A percentile compares a stretch with the other conserved stretches of the same genome.
These are phyloP conservation scores for Calonectria pauciramosa DNA, from an alignment of 2,329 filamentous ascomycete species.

Conservation along the genomic window DNA sequence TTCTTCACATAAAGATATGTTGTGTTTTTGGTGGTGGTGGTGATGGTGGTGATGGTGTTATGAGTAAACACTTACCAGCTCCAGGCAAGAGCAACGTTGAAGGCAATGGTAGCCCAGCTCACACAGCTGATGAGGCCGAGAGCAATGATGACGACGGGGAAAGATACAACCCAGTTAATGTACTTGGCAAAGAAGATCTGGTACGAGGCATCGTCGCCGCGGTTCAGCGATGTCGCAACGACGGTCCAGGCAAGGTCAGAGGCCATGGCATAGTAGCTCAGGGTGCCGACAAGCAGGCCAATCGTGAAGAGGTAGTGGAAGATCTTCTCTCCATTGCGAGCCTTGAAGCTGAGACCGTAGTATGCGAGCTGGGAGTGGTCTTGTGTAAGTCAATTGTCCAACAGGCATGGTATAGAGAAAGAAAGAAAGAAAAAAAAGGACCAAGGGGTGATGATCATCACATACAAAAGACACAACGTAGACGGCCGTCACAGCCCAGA, in stretches of 20 bases:
- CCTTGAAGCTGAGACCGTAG: slow-evolving; percentile 56
- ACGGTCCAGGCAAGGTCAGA: slow-evolving; percentile 63
- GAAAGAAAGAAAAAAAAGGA: too few relatives aligned
- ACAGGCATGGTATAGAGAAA: neutral
- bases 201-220: slow-evolving; percentile 47
- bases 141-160: slow-evolving; percentile 60
- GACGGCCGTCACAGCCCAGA: slow-evolving; percentile 67
- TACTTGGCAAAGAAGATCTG: slow-evolving; percentile 71
- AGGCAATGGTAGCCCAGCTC: slow-evolving; percentile 69
- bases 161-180: slow-evolving; percentile 67
- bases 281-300: slow-evolving; percentile 61
- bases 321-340: slow-evolving; percentile 63
- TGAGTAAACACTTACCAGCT: slow-evolving; percentile 53
- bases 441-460: neutral
- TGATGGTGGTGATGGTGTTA: neutral
- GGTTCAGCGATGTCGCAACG: slow-evolving; percentile 49
- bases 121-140: slow-evolving; percentile 66
- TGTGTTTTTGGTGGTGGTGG: neutral
- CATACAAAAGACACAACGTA: slow-evolving; percentile 62
- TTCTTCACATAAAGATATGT: too few relatives aligned
- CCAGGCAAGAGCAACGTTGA: slow-evolving; percentile 64
- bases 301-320: slow-evolving; percentile 70
- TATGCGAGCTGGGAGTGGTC: slow-evolving; percentile 52
- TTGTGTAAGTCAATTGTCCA: slow-evolving; percentile 27
- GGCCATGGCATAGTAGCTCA: slow-evolving; percentile 67